Evolutionary conservation across 2,329 filamentous ascomycete genomes (phyloP).

Genomic region (Drechslera avenae): DNA sequence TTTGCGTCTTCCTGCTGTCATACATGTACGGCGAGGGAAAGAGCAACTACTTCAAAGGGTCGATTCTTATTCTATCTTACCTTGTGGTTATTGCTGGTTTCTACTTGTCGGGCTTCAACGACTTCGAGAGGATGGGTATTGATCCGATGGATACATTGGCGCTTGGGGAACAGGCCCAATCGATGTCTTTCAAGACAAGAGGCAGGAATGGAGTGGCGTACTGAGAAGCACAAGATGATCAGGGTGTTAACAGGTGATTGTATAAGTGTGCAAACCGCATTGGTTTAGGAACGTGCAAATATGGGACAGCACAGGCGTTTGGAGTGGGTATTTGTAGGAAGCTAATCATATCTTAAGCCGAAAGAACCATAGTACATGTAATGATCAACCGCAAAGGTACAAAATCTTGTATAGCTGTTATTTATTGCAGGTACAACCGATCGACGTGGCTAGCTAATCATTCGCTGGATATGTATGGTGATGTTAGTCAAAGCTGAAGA

Average conservation of each 20-base stretch:
- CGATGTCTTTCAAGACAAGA: slow-evolving; percentile 44
- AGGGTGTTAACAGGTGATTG: too few species aligned
- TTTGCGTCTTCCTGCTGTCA: slow-evolving; percentile 93
- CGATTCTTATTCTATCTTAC: slow-evolving; percentile 90
- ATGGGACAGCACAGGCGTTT: background rate
- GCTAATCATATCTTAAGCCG: too few species aligned
- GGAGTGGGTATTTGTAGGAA: too few species aligned
- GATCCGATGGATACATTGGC: slow-evolving; percentile 45
- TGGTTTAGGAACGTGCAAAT: background rate
- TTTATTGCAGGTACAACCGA: too few species aligned
- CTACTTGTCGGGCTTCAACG: slow-evolving; percentile 76
- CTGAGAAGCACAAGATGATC: slow-evolving; percentile 9
- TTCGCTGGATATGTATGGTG: too few species aligned
- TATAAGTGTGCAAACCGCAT: too few species aligned
- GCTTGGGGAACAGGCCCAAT: slow-evolving; percentile 39
- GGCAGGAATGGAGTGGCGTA: slow-evolving; percentile 35
- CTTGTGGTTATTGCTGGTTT: slow-evolving; percentile 90
- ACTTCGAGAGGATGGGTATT: slow-evolving; percentile 52
- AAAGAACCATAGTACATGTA: too few species aligned
- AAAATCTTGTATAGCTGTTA: too few species aligned
- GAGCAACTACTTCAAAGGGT: slow-evolving; percentile 99
- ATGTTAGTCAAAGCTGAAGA: too few species aligned
- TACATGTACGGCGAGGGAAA: slow-evolving; percentile 99
- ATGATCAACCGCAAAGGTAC: too few species aligned
- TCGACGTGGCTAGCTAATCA: too few species aligned